Conservation (phyloP, 345 rosid species). For the Acer saccharum region DNA sequence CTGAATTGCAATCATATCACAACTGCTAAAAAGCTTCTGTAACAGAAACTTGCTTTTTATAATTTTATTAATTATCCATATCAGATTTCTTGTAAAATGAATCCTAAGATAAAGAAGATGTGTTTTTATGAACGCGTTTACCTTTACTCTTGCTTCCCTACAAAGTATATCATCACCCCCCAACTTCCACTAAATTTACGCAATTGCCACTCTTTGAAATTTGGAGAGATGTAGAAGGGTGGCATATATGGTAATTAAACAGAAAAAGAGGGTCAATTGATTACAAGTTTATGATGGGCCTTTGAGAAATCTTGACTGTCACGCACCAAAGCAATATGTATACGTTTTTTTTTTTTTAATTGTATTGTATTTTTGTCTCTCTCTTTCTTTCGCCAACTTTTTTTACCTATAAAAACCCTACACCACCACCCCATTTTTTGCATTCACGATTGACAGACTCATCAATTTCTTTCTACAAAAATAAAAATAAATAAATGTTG, state of each 20-base stretch:
- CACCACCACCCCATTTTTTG: neutral
- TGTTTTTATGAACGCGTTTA: neutral
- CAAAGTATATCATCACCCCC: neutral
- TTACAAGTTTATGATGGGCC: neutral
- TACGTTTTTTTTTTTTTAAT: conserved; percentile 17
- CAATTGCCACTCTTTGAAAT: neutral
- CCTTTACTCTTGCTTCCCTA: neutral
- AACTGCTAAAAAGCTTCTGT: conserved; percentile 9
- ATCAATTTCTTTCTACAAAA: neutral
- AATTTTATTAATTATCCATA: too few species aligned
- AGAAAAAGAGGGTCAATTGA: neutral
- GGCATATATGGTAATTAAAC: neutral
- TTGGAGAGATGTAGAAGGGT: neutral
- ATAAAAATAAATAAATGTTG: neutral
- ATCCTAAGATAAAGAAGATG: neutral
- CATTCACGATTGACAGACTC: neutral
- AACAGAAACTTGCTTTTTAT: conserved; percentile 15
- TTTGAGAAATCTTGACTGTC: neutral
- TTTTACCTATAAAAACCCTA: neutral
- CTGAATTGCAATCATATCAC: neutral
- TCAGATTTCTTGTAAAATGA: too few species aligned
- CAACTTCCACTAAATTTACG: neutral
- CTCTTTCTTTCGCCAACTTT: conserved; percentile 13
- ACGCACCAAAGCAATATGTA: neutral
- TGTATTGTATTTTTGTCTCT: neutral